Conservation (phyloP, 2,329 filamentous ascomycete species). For the Fusarium multiceps region DNA sequence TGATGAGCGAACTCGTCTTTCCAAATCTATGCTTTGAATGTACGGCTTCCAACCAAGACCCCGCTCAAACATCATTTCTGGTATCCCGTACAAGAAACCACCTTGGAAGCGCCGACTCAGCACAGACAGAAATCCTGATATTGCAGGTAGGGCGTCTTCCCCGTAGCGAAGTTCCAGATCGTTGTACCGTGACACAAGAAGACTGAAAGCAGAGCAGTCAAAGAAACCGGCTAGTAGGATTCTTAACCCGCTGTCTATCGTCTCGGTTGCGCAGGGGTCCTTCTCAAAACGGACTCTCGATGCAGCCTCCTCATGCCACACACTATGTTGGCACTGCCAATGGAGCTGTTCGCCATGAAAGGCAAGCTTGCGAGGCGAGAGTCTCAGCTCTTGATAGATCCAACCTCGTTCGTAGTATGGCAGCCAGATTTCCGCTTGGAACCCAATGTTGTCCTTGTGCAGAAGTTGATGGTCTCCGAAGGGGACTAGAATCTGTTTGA, state of each 20-base stretch:
- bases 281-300: accelerated
- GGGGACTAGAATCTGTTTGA: slow-evolving; percentile 5
- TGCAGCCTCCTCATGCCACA: slow-evolving; percentile 8
- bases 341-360: neutral
- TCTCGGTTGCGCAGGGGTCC: accelerated
- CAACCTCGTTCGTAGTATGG: slow-evolving; percentile 20
- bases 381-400: slow-evolving; percentile 18
- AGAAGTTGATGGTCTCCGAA: neutral
- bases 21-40: accelerated
- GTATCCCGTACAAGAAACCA: slow-evolving; percentile 12
- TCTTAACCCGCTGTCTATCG: neutral
- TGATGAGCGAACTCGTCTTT: neutral
- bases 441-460: neutral
- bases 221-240: neutral
- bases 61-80: slow-evolving; percentile 19
- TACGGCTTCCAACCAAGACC: neutral
- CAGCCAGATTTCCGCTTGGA: neutral
- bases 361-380: neutral
- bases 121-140: neutral
- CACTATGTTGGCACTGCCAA: slow-evolving; percentile 16
- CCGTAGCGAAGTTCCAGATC: neutral
- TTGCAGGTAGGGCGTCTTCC: slow-evolving; percentile 12
- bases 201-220: neutral
- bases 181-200: neutral
- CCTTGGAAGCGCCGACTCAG: slow-evolving; percentile 7